phyloP scores from a whole-genome alignment of 345 rosid genomes.

The Murraya koenigii region DNA sequence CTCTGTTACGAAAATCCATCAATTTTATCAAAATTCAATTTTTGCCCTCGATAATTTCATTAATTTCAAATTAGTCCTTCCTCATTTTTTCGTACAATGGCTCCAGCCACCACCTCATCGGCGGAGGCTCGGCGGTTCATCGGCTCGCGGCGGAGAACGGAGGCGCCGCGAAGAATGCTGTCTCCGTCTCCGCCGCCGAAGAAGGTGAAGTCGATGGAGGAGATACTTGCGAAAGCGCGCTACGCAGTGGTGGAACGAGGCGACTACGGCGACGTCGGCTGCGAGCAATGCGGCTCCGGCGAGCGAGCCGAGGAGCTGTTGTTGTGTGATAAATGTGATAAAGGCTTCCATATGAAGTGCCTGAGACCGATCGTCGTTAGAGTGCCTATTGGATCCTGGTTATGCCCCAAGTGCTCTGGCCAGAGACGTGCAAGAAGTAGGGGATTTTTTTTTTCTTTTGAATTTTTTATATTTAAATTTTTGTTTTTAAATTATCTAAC shows the following conservation, averaged over 20 bases:
- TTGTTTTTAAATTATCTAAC: not conserved
- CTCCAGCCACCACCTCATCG: conserved; percentile 36
- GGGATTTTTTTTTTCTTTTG: conserved; percentile 25
- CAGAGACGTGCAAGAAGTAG: conserved; percentile 81
- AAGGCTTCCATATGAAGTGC: conserved; percentile 90
- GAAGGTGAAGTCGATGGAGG: conserved; percentile 54
- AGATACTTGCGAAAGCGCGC: conserved; percentile 48
- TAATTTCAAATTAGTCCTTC: not conserved
- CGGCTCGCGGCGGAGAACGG: conserved; percentile 44
- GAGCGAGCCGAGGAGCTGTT: conserved; percentile 71
- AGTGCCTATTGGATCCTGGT: conserved; percentile 81
- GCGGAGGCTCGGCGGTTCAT: conserved; percentile 37
- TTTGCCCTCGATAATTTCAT: conserved; percentile 10
- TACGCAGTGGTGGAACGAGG: conserved; percentile 39
- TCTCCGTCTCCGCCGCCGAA: conserved; percentile 43
- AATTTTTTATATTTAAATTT: not conserved
- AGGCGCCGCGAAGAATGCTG: conserved; percentile 39
- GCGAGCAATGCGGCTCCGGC: conserved; percentile 75
- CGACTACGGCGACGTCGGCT: conserved; percentile 49
- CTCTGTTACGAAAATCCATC: not conserved
- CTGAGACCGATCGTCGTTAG: conserved; percentile 78
- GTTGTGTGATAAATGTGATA: conserved; percentile 80
- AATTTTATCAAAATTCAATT: not conserved
- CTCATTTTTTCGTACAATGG: conserved; percentile 12
- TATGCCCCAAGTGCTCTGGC: conserved; percentile 66